Conservation (phyloP, 2,329 filamentous ascomycete species). For the Graphilbum ipis-grandicollis region DNA sequence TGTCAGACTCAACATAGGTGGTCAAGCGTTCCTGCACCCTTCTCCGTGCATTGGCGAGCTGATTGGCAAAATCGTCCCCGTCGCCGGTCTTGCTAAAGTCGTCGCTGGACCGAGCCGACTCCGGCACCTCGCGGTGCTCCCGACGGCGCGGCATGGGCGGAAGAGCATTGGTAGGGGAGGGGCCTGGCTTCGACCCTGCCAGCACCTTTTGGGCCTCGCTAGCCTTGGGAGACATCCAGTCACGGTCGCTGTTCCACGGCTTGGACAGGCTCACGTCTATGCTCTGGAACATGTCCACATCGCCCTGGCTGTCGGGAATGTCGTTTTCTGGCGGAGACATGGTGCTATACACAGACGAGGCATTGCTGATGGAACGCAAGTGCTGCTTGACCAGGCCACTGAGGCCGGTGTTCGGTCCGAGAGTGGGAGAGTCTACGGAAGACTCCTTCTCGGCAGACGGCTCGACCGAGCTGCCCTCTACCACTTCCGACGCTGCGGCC, state of each 20-base stretch:
- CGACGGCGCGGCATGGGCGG: neutral
- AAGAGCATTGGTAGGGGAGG: neutral
- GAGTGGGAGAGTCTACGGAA: conserved; percentile 56
- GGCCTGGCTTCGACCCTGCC: neutral
- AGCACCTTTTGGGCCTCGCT: neutral
- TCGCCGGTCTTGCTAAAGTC: conserved; percentile 16
- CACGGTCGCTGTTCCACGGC: conserved; percentile 26
- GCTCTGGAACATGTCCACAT: conserved; percentile 12
- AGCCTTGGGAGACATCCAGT: conserved; percentile 5
- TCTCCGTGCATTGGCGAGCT: conserved; percentile 52
- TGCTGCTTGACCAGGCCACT: conserved; percentile 75
- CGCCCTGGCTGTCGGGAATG: neutral
- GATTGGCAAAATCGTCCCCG: conserved; percentile 54
- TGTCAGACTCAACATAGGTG: conserved; percentile 48
- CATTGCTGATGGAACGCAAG: conserved; percentile 62
- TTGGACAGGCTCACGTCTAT: conserved; percentile 20
- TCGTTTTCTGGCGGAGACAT: conserved; percentile 1
- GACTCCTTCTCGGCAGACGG: conserved; percentile 6
- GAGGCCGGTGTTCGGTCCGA: conserved; percentile 53
- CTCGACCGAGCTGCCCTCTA: neutral
- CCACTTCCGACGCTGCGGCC: conserved; percentile 7
- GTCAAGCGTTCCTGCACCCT: conserved; percentile 59
- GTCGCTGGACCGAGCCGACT: conserved; percentile 5
- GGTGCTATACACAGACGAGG: conserved; percentile 57
- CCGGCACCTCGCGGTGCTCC: neutral